Conservation (phyloP, 805 yeast species). For the Kurtzmaniella fragi region DNA sequence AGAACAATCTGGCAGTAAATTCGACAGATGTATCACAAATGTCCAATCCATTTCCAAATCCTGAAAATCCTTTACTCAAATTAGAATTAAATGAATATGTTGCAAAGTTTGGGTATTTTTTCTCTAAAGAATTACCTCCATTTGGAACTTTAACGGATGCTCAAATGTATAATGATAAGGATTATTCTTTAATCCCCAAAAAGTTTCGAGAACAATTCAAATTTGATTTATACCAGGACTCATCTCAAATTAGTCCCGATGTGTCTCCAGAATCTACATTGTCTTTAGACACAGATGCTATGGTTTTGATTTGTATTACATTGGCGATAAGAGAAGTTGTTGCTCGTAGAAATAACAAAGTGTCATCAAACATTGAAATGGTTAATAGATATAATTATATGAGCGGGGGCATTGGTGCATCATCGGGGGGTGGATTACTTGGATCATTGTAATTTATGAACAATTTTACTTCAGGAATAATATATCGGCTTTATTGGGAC, state of each 20-base stretch:
- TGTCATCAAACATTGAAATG: slow-evolving; percentile 2
- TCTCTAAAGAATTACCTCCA: slow-evolving; percentile 33
- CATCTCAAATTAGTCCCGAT: slow-evolving; percentile 8
- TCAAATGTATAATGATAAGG: slow-evolving; percentile 13
- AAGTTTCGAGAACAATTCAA: slow-evolving; percentile 30
- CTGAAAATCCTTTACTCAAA: slow-evolving; percentile 16
- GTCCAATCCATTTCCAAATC: slow-evolving; percentile 29
- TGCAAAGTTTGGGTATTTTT: slow-evolving; percentile 3
- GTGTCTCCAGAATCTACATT: slow-evolving; percentile 18
- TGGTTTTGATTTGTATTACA: slow-evolving; percentile 26
- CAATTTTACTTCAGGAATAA: too few species aligned
- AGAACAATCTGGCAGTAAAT: not conserved
- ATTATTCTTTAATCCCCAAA: slow-evolving; percentile 24
- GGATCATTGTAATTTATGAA: not conserved
- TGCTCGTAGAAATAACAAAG: not conserved
- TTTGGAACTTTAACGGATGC: slow-evolving; percentile 32
- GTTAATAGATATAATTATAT: slow-evolving; percentile 3
- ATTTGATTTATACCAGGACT: slow-evolving; percentile 31
- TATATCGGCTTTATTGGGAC: too few species aligned
- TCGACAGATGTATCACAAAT: slow-evolving; percentile 7
- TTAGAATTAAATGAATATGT: slow-evolving; percentile 2
- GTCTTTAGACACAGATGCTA: slow-evolving; percentile 26
- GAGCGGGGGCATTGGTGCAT: slow-evolving; percentile 1
- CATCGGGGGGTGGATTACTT: not conserved
- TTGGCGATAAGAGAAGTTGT: slow-evolving; percentile 27